A percentile compares a stretch with the other conserved stretches of the same genome.
Conservation (phyloP, 2,329 filamentous ascomycete genomes). For the Kalmusia sp. region DNA sequence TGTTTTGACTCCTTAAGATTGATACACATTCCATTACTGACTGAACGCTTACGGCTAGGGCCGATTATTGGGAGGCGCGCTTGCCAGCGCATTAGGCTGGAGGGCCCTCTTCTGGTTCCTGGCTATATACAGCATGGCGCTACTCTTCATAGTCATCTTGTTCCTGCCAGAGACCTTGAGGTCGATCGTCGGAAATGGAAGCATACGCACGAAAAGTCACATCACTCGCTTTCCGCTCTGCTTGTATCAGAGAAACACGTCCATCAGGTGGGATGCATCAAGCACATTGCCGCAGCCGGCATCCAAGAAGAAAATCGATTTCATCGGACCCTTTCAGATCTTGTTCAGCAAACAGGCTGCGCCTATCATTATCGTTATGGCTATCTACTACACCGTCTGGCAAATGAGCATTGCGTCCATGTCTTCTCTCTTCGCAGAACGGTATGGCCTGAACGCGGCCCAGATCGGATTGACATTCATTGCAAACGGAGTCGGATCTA, state of each 20-base stretch:
- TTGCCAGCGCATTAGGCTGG: constrained; percentile 59
- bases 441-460: constrained; percentile 11
- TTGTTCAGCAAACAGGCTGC: constrained; percentile 7
- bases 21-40: too few relatives aligned
- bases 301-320: constrained; percentile 39
- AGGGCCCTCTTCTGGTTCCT: constrained; percentile 63
- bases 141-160: constrained; percentile 40
- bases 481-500: constrained; percentile 60
- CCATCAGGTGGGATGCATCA: too few relatives aligned
- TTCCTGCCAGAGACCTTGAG: constrained; percentile 50
- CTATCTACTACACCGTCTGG: constrained; percentile 6
- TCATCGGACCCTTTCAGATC: constrained; percentile 55
- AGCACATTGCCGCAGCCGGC: too few relatives aligned
- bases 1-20: too few relatives aligned
- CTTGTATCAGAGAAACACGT: too few relatives aligned
- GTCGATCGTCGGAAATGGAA: constrained; percentile 9
- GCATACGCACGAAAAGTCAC: too few relatives aligned
- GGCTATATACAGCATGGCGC: constrained; percentile 52
- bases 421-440: constrained; percentile 10
- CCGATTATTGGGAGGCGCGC: constrained; percentile 59
- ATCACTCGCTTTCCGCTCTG: neutral
- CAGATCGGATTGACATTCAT: constrained; percentile 51
- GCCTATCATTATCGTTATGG: constrained; percentile 9
- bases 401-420: constrained; percentile 9
- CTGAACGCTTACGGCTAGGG: too few relatives aligned